phyloP scores from a whole-genome alignment of 257 asterid genomes.

The Scutellaria baicalensis region DNA sequence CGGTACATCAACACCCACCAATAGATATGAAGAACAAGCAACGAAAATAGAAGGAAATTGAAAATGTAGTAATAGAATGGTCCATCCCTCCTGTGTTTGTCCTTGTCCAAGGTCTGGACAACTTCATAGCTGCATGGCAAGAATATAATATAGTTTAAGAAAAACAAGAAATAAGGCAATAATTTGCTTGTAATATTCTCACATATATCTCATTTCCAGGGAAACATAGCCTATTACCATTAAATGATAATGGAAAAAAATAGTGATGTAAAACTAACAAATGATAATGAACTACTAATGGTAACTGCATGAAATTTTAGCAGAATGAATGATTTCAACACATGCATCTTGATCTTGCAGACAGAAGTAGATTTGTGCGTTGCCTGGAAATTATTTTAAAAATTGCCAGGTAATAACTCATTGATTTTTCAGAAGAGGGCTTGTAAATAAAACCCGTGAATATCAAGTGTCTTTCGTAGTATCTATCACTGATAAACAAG shows the following conservation, averaged over 20 bases:
- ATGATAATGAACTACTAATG: background rate
- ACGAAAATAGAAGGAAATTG: slow-evolving; percentile 77
- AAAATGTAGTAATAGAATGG: slow-evolving; percentile 84
- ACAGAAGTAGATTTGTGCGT: background rate
- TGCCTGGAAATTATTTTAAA: background rate
- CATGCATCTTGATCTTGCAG: background rate
- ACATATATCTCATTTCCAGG: background rate
- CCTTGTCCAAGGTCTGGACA: slow-evolving; percentile 61
- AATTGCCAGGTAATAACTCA: background rate
- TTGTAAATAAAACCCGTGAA: background rate
- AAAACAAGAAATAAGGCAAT: background rate
- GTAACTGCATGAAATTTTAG: background rate
- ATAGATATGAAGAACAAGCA: slow-evolving; percentile 88
- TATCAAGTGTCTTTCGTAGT: background rate
- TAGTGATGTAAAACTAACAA: background rate
- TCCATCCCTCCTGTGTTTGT: slow-evolving; percentile 69
- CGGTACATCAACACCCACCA: slow-evolving; percentile 99
- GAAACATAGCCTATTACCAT: background rate
- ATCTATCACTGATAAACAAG: background rate
- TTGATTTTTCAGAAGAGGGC: background rate
- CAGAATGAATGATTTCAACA: background rate
- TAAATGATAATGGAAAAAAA: background rate
- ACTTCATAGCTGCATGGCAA: slow-evolving; percentile 68
- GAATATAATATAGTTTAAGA: background rate
- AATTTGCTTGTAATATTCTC: background rate